Evolutionary conservation across 2,329 filamentous ascomycete species (phyloP).

Genomic region (Fusarium incarnatum): DNA sequence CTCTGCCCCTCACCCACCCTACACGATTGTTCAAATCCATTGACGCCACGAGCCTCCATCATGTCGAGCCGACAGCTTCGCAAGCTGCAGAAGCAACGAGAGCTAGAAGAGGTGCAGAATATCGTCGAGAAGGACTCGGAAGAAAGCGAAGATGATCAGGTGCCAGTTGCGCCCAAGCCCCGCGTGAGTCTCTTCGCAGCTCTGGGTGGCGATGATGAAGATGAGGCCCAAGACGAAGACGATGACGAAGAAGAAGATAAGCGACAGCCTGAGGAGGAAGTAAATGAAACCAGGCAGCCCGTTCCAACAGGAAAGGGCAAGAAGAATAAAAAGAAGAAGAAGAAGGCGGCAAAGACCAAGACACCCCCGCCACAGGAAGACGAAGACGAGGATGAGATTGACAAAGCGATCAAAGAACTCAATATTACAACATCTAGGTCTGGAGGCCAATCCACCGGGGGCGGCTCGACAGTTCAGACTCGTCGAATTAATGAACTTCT

Average conservation of each 20-base stretch:
- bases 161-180: slow-evolving; percentile 51
- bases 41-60: slow-evolving; percentile 13
- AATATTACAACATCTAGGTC: slow-evolving; percentile 50
- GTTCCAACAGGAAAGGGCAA: slow-evolving; percentile 49
- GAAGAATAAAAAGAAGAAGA: slow-evolving; percentile 57
- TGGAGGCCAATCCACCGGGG: not conserved
- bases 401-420: slow-evolving; percentile 64
- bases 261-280: slow-evolving; percentile 39
- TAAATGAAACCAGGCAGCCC: slow-evolving; percentile 32
- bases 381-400: slow-evolving; percentile 65
- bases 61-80: slow-evolving; percentile 66
- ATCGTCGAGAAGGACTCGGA: slow-evolving; percentile 33
- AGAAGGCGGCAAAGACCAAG: slow-evolving; percentile 46
- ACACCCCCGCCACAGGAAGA: slow-evolving; percentile 46
- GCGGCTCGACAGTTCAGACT: slow-evolving; percentile 17
- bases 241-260: slow-evolving; percentile 50
- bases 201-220: slow-evolving; percentile 58
- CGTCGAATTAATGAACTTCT: slow-evolving; percentile 57
- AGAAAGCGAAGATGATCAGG: slow-evolving; percentile 49
- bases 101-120: slow-evolving; percentile 52
- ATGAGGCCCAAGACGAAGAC: slow-evolving; percentile 54
- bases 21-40: slow-evolving; percentile 7
- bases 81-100: slow-evolving; percentile 63
- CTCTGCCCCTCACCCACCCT: slow-evolving; percentile 27
- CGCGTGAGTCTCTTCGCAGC: slow-evolving; percentile 65